Evolutionary conservation across 108 stramenopile species (phyloP), one percentile per base, ranked within the genome.

Genomic region (Skeletonema menzelii): DNA sequence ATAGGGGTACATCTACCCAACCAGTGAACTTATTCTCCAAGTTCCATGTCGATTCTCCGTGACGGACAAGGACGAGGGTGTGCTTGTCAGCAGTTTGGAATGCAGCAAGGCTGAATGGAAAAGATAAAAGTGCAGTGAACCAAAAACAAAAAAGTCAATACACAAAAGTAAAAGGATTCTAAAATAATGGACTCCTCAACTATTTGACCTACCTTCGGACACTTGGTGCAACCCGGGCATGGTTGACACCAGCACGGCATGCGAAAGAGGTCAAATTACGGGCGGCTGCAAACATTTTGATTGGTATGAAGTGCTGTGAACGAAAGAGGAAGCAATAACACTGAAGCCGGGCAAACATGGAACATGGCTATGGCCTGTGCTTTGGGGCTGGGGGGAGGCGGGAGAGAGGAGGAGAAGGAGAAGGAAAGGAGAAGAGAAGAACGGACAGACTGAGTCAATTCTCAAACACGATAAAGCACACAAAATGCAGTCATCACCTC

Each of bases 41-140:
- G 66, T 99, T 99, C 97, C 97, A 99, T 20, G 94, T 96, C 10
- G 96, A 97, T 87, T 99, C 98, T 70, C 98, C 95, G 77, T 96
- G 95, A 67, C 98, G 88, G 15, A 96, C 95, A 63, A 96, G 85
- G 12, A 96, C 87, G 27, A 96, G 76, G 8, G 86, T 89, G 74
- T 80, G 79, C 79, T 86, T 86, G 58, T 86, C 75, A 12, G 83
- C 83, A 42, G 79, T 77, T 67, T 81, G 83, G 56, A 80, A 70
- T 27, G 82, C 82, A 17, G 78, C 70, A 46, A 77, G 60, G 65
- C 80, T 80, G 14, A 17, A 59, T 27, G 1, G 3, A 27, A 15
- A 20, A 60, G 11, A 30, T 35, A 73, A 1, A 4, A 42, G 46
- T 5, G 22, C 11, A 49, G 24, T 56, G 55, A 34, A 59, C 14